Conservation (phyloP, 148 eudicot genomes). For the Spergularia bocconei region DNA sequence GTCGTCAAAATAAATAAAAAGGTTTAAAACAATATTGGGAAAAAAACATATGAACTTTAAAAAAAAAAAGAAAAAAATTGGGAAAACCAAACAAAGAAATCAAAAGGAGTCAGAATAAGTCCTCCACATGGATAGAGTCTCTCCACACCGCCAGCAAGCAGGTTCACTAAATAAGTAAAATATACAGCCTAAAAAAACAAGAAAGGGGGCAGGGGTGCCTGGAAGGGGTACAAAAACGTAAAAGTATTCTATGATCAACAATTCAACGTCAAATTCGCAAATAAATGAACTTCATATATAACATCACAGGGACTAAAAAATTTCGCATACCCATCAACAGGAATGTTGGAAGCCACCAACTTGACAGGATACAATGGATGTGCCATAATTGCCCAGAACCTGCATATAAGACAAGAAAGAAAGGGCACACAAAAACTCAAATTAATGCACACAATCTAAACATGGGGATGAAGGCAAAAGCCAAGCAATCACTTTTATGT, state of each 20-base stretch:
- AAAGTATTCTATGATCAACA: neutral
- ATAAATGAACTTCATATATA: neutral
- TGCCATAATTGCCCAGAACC: constrained; percentile 70
- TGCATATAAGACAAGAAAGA: constrained; percentile 31
- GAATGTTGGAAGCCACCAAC: constrained; percentile 51
- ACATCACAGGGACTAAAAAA: constrained; percentile 7
- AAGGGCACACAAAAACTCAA: constrained; percentile 6
- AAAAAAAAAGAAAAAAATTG: too few relatives aligned
- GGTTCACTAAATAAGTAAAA: neutral
- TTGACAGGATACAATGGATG: constrained; percentile 69
- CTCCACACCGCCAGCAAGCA: neutral
- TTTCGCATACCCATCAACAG: constrained; percentile 70
- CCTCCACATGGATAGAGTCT: too few relatives aligned
- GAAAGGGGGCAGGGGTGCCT: neutral
- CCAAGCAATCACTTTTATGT: neutral
- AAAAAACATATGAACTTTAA: too few relatives aligned
- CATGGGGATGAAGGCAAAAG: neutral
- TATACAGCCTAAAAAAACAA: neutral
- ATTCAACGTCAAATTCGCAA: too few relatives aligned
- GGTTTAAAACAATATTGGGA: too few relatives aligned
- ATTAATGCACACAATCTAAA: neutral
- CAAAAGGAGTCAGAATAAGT: too few relatives aligned
- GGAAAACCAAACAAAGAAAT: too few relatives aligned
- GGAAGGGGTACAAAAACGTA: neutral
- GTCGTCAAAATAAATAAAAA: too few relatives aligned